Base-by-base conservation (phyloP, 2,329 filamentous ascomycete genomes). In the Talaromyces marneffei region DNA sequence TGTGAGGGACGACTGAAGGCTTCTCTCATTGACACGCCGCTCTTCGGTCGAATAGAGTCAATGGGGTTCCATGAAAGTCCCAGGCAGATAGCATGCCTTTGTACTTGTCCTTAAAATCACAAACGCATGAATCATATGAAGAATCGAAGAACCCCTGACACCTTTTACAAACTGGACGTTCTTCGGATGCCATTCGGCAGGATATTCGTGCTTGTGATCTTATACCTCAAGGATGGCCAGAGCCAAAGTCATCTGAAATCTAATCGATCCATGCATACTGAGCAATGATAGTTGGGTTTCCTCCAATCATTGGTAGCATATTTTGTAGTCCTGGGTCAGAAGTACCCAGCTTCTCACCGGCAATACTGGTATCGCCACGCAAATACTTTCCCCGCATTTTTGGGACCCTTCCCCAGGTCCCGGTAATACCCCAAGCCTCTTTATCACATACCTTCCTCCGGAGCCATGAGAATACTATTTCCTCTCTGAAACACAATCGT, bases 341-440 rank as follows among this genome's bases (percentile, higher is more conserved):
- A 52, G 46, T 52, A 31, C n/a, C n/a, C n/a, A n/a, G n/a, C n/a
- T n/a, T 20, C 5, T 20, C 27, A 31, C 46, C 46, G 46, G 46
- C n/a, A 20, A 52, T 33, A 52, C 46, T 16, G 31, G 27, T 18
- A 52, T 52, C 27, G 27, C 46, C 46, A n/a, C 46, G 46, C 46
- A 52, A 52, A 52, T 52, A 52, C 46, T 52, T 52, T 52, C 46
- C 46, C 46, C 46, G 46, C 46, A 33, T 52, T 52, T 52, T 52
- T n/a, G 25, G 25, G n/a, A 18, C n/a, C 25, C 16, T 33, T 31
- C 46, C 27, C 46, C 46, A 52, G 46, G n/a, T 33, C 27, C 46
- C 46, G 46, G 46, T 5, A 52, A 52, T 20, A 52, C 46, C 46
- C 46, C 46, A 33, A 31, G 27, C 46, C 20, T 33, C 27, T 12